Conservation (phyloP, 257 asterid species). For the Solanum pinnatisectum region DNA sequence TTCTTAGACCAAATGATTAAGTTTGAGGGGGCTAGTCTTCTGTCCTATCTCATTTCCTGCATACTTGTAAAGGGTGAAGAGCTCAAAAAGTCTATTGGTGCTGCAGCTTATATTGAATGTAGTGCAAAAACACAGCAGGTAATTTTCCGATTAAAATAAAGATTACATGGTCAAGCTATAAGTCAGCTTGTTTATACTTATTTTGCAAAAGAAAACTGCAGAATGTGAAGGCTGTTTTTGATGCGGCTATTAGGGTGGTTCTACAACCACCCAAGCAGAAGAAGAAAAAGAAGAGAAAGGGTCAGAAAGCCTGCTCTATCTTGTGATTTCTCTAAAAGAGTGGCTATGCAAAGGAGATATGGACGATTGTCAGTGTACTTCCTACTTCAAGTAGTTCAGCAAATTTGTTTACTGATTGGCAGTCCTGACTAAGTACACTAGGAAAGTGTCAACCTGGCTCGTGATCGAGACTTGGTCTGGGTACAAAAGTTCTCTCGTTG, state of each 20-base stretch:
- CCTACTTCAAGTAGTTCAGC: background rate
- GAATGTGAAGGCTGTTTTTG: slow-evolving; percentile 72
- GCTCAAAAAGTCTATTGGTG: slow-evolving; percentile 70
- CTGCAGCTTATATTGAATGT: slow-evolving; percentile 71
- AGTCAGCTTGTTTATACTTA: background rate
- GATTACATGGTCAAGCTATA: background rate
- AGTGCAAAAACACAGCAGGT: slow-evolving; percentile 85
- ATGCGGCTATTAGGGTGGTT: slow-evolving; percentile 71
- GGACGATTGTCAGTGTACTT: background rate
- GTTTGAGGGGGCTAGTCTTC: background rate
- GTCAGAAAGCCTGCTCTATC: slow-evolving; percentile 49
- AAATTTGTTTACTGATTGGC: background rate
- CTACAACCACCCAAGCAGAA: slow-evolving; percentile 64
- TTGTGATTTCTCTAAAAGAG: slow-evolving; percentile 17
- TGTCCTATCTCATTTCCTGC: slow-evolving; percentile 1
- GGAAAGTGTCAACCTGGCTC: background rate
- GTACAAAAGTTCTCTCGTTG: background rate
- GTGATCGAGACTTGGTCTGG: background rate
- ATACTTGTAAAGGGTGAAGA: slow-evolving; percentile 59
- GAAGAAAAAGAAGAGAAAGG: slow-evolving; percentile 72
- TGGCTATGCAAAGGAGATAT: background rate
- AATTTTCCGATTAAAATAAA: background rate
- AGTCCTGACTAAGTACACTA: background rate
- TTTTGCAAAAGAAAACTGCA: slow-evolving; percentile 17
- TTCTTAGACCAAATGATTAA: background rate